Evolutionary conservation across 2,329 filamentous ascomycete genomes (phyloP), one percentile per base, ranked within the genome.

Genomic region (Claviceps monticola): DNA sequence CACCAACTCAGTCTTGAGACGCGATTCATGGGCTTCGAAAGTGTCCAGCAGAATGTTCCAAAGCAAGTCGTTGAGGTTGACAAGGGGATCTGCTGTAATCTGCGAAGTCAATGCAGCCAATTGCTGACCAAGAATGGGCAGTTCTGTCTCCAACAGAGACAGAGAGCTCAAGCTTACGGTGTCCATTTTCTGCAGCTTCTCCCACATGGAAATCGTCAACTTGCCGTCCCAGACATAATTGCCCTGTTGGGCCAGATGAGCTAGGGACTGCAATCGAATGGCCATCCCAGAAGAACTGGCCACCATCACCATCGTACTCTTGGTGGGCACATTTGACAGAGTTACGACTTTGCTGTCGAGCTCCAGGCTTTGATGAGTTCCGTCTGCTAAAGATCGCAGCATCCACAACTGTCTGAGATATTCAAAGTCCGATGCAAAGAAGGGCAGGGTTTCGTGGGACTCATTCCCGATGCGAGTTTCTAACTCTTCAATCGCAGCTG

Each of bases 121-220:
- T 52, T 79, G 74, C 45, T 72, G 71, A 9, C 78, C 79, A 54
- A 86, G 68, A 3, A 76, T 69, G 8, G 80, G 79, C 48, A 86
- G 66, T 60, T 88, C 84, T 1, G 72, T 69, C 63, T 86, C 81
- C 0, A 88, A 70, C 17, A 84, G 71, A 45, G 76, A 72, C 47
- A 88, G 67, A 43, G 80, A 78, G 46, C 74, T 74, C 41, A 88
- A 67, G 46, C 70, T 76, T 0, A 82, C 78, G 23, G 73, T 68
- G 13, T 68, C 66, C 17, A 82, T 64, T 1, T 64, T 67, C 49
- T 74, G 69, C 46, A 84, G 65, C 57, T 75, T 81, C 14, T 70
- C 68, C 57, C 86, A 68, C 3, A 87, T 60, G 0, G 74, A 73
- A 16, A 61, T 56, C 3, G 64, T 55, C 45, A 73, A 62, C 49